phyloP scores from a whole-genome alignment of 306 rosid genomes.

The Begonia loranthoides region DNA sequence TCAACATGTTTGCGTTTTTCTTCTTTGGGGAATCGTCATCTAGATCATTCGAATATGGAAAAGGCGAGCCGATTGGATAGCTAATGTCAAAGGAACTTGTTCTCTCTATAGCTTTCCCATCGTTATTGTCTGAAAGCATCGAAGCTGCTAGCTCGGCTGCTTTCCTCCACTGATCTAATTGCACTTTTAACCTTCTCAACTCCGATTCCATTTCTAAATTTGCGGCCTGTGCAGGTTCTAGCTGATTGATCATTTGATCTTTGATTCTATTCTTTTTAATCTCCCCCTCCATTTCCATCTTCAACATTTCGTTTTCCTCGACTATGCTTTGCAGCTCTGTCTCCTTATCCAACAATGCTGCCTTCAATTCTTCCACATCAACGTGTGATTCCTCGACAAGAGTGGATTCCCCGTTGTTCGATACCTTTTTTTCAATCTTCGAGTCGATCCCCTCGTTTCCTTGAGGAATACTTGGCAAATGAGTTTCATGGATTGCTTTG shows the following conservation, averaged over 20 bases:
- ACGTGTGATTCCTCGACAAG: slow-evolving; percentile 25
- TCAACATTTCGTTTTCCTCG: slow-evolving; percentile 45
- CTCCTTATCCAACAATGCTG: slow-evolving; percentile 36
- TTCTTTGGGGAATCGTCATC: slow-evolving; percentile 80
- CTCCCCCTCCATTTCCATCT: slow-evolving; percentile 33
- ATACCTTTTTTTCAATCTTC: background rate
- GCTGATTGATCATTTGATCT: slow-evolving; percentile 28
- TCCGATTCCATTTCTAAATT: slow-evolving; percentile 65
- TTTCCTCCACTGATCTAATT: slow-evolving; percentile 93
- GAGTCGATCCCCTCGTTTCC: background rate
- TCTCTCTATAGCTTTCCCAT: slow-evolving; percentile 44
- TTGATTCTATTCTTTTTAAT: slow-evolving; percentile 24
- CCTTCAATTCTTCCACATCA: slow-evolving; percentile 7
- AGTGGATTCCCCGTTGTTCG: background rate
- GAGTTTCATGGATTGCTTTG: slow-evolving; percentile 19
- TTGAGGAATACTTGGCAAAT: background rate
- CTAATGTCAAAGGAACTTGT: slow-evolving; percentile 34
- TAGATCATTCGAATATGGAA: slow-evolving; percentile 39
- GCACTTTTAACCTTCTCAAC: slow-evolving; percentile 71
- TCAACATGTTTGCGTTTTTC: slow-evolving; percentile 72
- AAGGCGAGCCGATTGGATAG: slow-evolving; percentile 40
- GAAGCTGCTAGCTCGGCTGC: slow-evolving; percentile 92
- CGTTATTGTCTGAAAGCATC: slow-evolving; percentile 54
- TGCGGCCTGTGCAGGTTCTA: slow-evolving; percentile 40
- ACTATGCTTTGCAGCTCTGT: slow-evolving; percentile 41